Base-by-base conservation (phyloP, 139 green algal genomes). In the Pseudopediastrum boryanum region DNA sequence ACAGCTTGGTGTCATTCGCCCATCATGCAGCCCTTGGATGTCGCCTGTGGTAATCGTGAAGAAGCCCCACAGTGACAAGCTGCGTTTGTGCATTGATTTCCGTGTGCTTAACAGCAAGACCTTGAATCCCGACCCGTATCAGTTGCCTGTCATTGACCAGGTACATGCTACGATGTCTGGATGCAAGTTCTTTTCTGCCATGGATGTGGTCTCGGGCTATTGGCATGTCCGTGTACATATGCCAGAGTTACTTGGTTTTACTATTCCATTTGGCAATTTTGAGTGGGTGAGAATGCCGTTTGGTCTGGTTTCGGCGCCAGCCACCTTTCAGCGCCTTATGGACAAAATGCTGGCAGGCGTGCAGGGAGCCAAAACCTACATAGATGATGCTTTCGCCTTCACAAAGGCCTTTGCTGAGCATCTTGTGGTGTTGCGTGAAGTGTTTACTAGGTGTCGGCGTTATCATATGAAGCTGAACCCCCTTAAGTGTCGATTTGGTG, bases 301-400 rank as follows among this genome's bases (percentile, higher is more conserved):
- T 63, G 78, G 78, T 33, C 73, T 84, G 33, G 5, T 48, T 23
- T 69, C 39, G 27, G n/a, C 78, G 4, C 44, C 69, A 38, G 43
- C 52, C 6, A 74, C 78, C 19, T 83, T 75, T 54, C 78, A 83
- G 59, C 33, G 78, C 16, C 35, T 83, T 33, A 78, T 83, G 78
- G 27, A 72, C 46, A 21, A 75, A 4, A 36, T 78, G 48, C 29
- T 83, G 27, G 10, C 4, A 42, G 43, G 27, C 23, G 39, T 72
- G 27, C 27, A 51, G 48, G 68, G 68, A 35, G 38, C 63, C 19
- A 62, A 31, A 9, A 62, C 64, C 38, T 83, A 83, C n/a, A 48
- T 83, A 10, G 56, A 83, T 63, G 68, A 83, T 51, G 70, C 65
- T 33, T 71, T 69, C 33, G n/a, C 42, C 36, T 79, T 79, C 43